Base-by-base conservation (phyloP, 169 alveolate genomes). In the Eimeria falciformis region DNA sequence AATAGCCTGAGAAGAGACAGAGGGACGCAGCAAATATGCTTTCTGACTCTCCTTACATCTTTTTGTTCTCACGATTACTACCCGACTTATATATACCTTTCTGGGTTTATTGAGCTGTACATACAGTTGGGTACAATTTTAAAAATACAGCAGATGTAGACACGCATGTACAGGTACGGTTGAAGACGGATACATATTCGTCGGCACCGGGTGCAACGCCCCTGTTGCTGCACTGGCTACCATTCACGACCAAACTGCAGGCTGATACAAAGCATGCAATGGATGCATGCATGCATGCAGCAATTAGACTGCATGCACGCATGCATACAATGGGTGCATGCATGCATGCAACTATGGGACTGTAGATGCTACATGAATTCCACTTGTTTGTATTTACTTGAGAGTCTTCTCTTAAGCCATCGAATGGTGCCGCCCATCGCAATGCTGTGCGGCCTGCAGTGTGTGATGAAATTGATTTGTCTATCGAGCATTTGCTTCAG, bases 341-440 rank as follows among this genome's bases (percentile, higher is more conserved):
- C 14, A 50, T 50, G 62, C 7, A 50, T 50, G 62, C 62, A 50
- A 11, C 14, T 14, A 50, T 50, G 62, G n/a, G 62, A 14, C 62
- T 50, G 14, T 11, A 7, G n/a, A 50, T 50, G 62, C 62, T 11
- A 50, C 62, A 50, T 7, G n/a, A 50, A 50, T 50, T 7, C 62
- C 62, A 50, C 62, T 50, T 7, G 62, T 5, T 7, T 2, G 43
- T 9, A 11, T 43, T 58, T 21, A 83, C 91, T 83, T 1, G 91
- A 83, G 43, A 83, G 91, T 4, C 62, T 12, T 18, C 40, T 29
- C 81, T 83, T 83, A 21, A 83, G 78, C 91, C 91, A 83, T 1
- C 91, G 91, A 29, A 83, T 83, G 27, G 81, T 47, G 33, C 91
- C 91, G 0, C 91, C 91, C 91, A 83, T 83, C 5, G 91, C 69